Percentiles rank a stretch among this genome's conserved stretches.
These are phyloP conservation scores for Boletus sensibilis DNA, from an alignment of 768 basidiomycete genomes.

Conservation along the genomic window DNA sequence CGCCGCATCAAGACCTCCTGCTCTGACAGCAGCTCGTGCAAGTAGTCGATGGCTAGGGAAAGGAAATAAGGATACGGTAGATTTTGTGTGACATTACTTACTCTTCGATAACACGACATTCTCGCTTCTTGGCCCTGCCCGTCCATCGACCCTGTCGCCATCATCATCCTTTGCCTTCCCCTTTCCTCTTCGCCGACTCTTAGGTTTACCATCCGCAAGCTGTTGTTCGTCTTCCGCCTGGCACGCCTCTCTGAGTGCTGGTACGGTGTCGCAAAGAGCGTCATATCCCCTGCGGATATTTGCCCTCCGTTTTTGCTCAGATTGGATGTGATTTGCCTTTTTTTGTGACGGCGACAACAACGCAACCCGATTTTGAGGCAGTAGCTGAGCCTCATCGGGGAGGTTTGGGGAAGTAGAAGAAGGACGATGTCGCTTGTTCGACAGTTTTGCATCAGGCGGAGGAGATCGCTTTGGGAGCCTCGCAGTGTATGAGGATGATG, in stretches of 20 bases:
- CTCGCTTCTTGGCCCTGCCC: conserved; percentile 89
- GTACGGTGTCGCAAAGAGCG: conserved; percentile 79
- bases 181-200: conserved; percentile 38
- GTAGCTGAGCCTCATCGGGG: conserved; percentile 11
- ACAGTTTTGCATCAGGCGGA: conserved; percentile 20
- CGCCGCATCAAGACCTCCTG: conserved; percentile 57
- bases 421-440: conserved; percentile 36
- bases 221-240: conserved; percentile 64
- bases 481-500: conserved; percentile 14
- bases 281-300: conserved; percentile 91
- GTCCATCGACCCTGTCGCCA: conserved; percentile 70
- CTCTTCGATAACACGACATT: conserved; percentile 87
- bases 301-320: conserved; percentile 90
- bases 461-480: conserved; percentile 26
- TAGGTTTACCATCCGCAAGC: conserved; percentile 33
- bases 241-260: conserved; percentile 78
- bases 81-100: conserved; percentile 37
- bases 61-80: conserved; percentile 1
- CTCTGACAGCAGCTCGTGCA: conserved; percentile 63
- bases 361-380: conserved; percentile 15
- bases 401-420: conserved; percentile 11
- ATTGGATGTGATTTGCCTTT: conserved; percentile 91
- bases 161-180: conserved; percentile 44
- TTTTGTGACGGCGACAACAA: conserved; percentile 83
- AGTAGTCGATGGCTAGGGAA: conserved; percentile 77